Evolutionary conservation across 257 asterid genomes (phyloP).

Genomic region (Nicotiana otophora): DNA sequence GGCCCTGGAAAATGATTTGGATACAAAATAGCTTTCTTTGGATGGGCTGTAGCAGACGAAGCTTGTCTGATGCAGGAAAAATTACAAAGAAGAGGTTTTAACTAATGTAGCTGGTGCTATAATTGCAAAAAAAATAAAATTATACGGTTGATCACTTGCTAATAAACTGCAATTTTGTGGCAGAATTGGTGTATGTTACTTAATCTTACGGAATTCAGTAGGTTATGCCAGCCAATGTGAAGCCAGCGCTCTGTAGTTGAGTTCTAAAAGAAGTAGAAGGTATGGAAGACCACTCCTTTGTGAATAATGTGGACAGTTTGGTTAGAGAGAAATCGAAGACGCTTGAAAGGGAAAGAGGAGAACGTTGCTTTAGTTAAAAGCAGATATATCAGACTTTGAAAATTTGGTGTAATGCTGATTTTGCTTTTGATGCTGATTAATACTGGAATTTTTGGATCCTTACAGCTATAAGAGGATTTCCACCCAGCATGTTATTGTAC

Average conservation of each 20-base stretch:
- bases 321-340: not conserved
- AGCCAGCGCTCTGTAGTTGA: not conserved
- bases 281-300: not conserved
- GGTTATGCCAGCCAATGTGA: not conserved
- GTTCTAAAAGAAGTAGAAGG: not conserved
- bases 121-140: not conserved
- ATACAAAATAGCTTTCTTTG: not conserved
- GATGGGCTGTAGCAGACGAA: not conserved
- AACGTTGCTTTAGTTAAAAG: not conserved
- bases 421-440: not conserved
- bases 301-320: not conserved
- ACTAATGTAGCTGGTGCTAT: constrained; percentile 1
- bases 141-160: not conserved
- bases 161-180: not conserved
- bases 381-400: not conserved
- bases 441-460: not conserved
- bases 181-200: not conserved
- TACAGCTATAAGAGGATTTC: not conserved
- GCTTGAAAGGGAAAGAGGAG: not conserved
- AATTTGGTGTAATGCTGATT: not conserved
- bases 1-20: not conserved
- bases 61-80: not conserved
- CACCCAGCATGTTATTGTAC: not conserved
- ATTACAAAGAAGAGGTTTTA: not conserved
- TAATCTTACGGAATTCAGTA: not conserved